Base-by-base conservation (phyloP, 2,329 filamentous ascomycete genomes). In the Fusarium xyrophilum region DNA sequence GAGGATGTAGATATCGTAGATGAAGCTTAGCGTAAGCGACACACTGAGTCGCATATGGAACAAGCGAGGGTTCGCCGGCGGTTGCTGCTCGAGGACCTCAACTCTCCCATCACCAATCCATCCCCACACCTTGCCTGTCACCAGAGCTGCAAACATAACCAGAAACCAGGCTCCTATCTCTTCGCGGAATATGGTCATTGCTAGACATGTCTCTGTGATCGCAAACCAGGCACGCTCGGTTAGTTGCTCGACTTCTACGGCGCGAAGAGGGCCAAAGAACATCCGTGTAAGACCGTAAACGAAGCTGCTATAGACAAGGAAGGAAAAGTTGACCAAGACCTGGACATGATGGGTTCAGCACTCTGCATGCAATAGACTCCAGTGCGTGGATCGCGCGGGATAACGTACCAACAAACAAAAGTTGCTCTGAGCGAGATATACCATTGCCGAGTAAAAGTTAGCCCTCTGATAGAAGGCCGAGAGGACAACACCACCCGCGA, bases 201-300 rank as follows among this genome's bases (percentile, higher is more conserved):
- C 96, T 68, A 99, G 84, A 76, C 94, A 93, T 68, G 96, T 99
- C 82, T 99, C 96, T 47, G 95, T 97, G 40, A 98, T 92, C 39
- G 96, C 95, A 76, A 97, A 97, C 96, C 96, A 99, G 51, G 92
- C 94, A 79, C 95, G 95, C 79, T 99, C 96, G 77, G 97, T 97
- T 17, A 99, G 87, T 78, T 98, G 95, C 79, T 99, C 96, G 74
- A 96, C 92, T 82, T 99, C 96, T 82, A 97, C 93, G 28, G 93
- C 91, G 71, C 96, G 93, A 25, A 99, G 87, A 21, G 89, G 90
- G 64, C 96, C 96, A 76, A 95, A 99, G 77, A 96, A 93, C 54
- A 97, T 83, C 74, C 93, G 90, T 77, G 97, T 96, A 21, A 99
- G 86, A 63, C 89, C 91, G 80, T 94, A 97, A 67, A 97, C 88